phyloP scores from a whole-genome alignment of 768 basidiomycete species.

The Boletus tylopilopsis region DNA sequence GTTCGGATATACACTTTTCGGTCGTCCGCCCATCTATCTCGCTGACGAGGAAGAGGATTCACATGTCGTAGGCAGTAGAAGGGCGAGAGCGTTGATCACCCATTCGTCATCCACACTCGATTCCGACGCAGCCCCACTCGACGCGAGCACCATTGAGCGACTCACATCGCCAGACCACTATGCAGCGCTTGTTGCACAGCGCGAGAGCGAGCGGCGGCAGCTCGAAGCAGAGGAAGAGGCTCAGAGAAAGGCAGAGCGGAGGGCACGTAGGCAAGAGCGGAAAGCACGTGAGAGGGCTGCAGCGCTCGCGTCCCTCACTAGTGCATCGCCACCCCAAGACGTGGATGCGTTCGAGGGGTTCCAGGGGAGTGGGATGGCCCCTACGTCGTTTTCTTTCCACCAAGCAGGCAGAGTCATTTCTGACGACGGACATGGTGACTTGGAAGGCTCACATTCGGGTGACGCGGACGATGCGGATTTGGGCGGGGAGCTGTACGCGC shows the following conservation, averaged over 20 bases:
- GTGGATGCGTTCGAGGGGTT: slow-evolving; percentile 60
- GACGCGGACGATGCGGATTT: slow-evolving; percentile 56
- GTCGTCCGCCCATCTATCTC: slow-evolving; percentile 58
- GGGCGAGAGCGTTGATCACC: slow-evolving; percentile 23
- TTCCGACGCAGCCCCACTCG: slow-evolving; percentile 67
- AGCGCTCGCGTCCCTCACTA: slow-evolving; percentile 32
- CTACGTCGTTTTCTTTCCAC: neutral
- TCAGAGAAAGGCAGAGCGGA: slow-evolving; percentile 45
- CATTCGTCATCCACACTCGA: slow-evolving; percentile 50
- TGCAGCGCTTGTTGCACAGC: slow-evolving; percentile 28
- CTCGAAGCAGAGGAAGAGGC: slow-evolving; percentile 38
- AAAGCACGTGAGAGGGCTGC: slow-evolving; percentile 40
- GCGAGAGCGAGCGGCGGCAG: slow-evolving; percentile 25
- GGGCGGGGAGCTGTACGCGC: slow-evolving; percentile 52
- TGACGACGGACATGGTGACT: neutral
- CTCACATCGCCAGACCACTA: slow-evolving; percentile 42
- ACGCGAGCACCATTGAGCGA: slow-evolving; percentile 51
- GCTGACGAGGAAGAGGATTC: slow-evolving; percentile 50
- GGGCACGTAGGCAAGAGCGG: slow-evolving; percentile 42
- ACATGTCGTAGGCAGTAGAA: neutral
- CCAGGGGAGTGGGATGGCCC: slow-evolving; percentile 48
- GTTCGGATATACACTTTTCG: slow-evolving; percentile 68
- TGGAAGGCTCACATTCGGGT: slow-evolving; percentile 17
- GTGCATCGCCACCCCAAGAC: slow-evolving; percentile 14
- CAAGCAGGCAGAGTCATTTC: neutral